Conservation (phyloP, 1,139 yeast genomes). For the Lodderomyces beijingensis region DNA sequence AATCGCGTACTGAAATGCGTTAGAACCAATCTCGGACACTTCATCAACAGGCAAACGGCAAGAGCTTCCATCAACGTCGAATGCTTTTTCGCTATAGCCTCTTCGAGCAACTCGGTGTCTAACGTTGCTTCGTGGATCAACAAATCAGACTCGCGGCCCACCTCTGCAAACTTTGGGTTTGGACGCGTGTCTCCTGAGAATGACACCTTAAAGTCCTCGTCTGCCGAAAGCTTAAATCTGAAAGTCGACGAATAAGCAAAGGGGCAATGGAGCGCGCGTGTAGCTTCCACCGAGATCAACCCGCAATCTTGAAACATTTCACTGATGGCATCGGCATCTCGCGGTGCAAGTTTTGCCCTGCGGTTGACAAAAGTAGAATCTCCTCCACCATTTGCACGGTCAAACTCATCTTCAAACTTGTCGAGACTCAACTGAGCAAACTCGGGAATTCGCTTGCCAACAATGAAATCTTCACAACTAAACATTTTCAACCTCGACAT, state of each 20-base stretch:
- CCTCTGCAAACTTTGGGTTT: slow-evolving; percentile 49
- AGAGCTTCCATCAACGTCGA: slow-evolving; percentile 91
- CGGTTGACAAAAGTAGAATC: slow-evolving; percentile 17
- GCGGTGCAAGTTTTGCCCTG: slow-evolving; percentile 16
- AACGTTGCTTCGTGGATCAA: slow-evolving; percentile 91
- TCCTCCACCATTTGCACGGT: slow-evolving; percentile 13
- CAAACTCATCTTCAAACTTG: slow-evolving; percentile 30
- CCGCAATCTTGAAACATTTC: slow-evolving; percentile 25
- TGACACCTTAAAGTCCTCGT: slow-evolving; percentile 58
- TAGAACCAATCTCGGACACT: slow-evolving; percentile 63
- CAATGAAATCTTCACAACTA: slow-evolving; percentile 63
- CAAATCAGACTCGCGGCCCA: slow-evolving; percentile 69
- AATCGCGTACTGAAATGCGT: slow-evolving; percentile 94
- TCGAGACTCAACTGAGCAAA: slow-evolving; percentile 25
- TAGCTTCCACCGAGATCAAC: slow-evolving; percentile 45
- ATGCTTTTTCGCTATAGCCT: slow-evolving; percentile 80
- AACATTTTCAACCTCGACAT: slow-evolving; percentile 47
- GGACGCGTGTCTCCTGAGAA: slow-evolving; percentile 98
- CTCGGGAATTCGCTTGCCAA: slow-evolving; percentile 20
- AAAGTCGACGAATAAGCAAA: slow-evolving; percentile 76
- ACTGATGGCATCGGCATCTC: slow-evolving; percentile 12
- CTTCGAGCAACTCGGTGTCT: slow-evolving; percentile 74
- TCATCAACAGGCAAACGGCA: slow-evolving; percentile 64
- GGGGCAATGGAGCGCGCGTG: slow-evolving; percentile 80
- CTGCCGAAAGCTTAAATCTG: slow-evolving; percentile 34